A percentile compares a stretch with the other conserved stretches of the same genome.
Conservation (phyloP, 2,329 filamentous ascomycete species). For the Sporothrix pallida region DNA sequence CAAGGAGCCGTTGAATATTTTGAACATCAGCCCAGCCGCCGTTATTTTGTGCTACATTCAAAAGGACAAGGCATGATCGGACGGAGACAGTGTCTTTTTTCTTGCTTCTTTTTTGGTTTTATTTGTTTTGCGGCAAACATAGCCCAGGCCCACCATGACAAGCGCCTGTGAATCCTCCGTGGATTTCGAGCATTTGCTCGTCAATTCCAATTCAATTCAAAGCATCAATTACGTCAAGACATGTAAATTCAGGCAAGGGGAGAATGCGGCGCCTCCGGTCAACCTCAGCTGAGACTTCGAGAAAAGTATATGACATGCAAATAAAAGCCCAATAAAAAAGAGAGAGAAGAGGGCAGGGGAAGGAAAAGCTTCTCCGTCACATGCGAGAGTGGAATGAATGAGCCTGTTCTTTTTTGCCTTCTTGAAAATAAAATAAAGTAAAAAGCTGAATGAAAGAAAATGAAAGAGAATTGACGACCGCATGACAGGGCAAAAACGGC, state of each 20-base stretch:
- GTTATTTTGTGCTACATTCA: background rate
- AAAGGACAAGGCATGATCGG: slow-evolving; percentile 7
- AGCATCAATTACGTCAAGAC: slow-evolving; percentile 2
- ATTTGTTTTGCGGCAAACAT: background rate
- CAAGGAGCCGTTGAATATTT: background rate
- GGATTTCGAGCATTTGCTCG: background rate
- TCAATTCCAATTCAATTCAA: background rate
- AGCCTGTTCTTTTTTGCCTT: background rate
- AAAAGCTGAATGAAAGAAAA: background rate
- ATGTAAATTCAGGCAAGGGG: background rate
- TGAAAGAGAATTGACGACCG: background rate
- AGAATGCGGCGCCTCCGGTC: background rate
- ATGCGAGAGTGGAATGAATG: slow-evolving; percentile 4
- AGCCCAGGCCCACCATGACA: background rate
- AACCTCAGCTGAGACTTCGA: slow-evolving; percentile 13
- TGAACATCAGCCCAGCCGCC: too few relatives aligned
- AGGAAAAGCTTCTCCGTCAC: slow-evolving; percentile 30
- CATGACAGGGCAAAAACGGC: slow-evolving; percentile 1
- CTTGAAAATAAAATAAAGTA: background rate
- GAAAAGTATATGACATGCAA: background rate
- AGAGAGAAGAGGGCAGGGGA: background rate
- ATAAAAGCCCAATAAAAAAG: background rate
- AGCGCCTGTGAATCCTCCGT: background rate
- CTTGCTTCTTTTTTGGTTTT: background rate
- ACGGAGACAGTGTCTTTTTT: background rate